Conservation (phyloP, 345 rosid species). For the Populus deltoides region DNA sequence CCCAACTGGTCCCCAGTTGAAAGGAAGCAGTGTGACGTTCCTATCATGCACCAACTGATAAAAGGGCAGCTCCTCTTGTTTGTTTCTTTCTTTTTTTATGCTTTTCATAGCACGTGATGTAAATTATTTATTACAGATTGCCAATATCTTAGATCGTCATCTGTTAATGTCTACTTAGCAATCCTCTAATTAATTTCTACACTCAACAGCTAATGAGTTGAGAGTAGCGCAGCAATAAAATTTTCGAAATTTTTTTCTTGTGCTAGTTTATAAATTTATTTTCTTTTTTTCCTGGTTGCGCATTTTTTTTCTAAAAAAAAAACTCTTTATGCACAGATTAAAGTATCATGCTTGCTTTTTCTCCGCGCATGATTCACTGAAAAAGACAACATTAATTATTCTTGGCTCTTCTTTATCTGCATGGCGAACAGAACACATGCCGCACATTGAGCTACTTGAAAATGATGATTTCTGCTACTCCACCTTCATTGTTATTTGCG, state of each 20-base stretch:
- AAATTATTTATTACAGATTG: background rate
- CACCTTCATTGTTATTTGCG: background rate
- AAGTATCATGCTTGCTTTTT: background rate
- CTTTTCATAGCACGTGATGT: constrained; percentile 11
- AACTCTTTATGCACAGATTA: background rate
- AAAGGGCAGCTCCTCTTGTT: background rate
- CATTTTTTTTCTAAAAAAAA: no score
- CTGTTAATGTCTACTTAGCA: background rate
- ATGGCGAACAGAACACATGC: constrained; percentile 10
- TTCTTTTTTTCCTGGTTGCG: no score
- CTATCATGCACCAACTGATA: constrained; percentile 16
- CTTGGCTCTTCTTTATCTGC: background rate
- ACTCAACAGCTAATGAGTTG: background rate
- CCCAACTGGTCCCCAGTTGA: constrained; percentile 18
- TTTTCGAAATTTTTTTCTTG: no score
- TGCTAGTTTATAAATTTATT: no score
- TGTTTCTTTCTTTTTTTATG: background rate
- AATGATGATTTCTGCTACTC: constrained; percentile 12
- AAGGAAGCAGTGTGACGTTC: constrained; percentile 13
- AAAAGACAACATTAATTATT: constrained; percentile 2
- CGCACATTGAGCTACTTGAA: background rate
- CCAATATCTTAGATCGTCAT: background rate
- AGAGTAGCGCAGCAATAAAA: no score
- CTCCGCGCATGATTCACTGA: constrained; percentile 20
- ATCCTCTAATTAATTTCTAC: background rate